A percentile compares a stretch with the other conserved stretches of the same genome.
These are phyloP conservation scores for Sordariomycetes sp. DNA, from an alignment of 2,329 filamentous ascomycete species.

Conservation along the genomic window DNA sequence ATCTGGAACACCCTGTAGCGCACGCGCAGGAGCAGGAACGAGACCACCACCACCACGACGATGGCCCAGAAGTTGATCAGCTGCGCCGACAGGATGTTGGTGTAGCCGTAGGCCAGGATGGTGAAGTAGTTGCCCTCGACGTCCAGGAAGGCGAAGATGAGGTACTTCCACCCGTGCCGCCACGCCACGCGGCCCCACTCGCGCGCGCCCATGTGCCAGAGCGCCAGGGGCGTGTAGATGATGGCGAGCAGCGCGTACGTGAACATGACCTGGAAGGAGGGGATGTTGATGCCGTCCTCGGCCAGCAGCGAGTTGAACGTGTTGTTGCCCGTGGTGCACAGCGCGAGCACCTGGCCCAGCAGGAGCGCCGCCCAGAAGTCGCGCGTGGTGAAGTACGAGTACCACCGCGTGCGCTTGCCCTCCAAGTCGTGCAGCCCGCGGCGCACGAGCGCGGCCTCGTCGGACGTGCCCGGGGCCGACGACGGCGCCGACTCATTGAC, in stretches of 20 bases:
- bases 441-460: conserved; percentile 27
- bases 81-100: conserved; percentile 85
- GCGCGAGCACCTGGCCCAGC: conserved; percentile 73
- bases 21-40: conserved; percentile 72
- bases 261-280: conserved; percentile 92
- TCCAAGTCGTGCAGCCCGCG: conserved; percentile 46
- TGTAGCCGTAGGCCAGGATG: conserved; percentile 86
- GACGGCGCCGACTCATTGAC: conserved; percentile 9
- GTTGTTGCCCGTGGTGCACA: conserved; percentile 88
- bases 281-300: conserved; percentile 61
- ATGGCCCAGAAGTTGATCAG: conserved; percentile 99
- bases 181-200: conserved; percentile 54
- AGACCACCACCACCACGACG: conserved; percentile 78
- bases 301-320: conserved; percentile 75
- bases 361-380: conserved; percentile 82
- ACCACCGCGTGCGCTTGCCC: conserved; percentile 44
- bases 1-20: conserved; percentile 86
- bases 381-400: conserved; percentile 67
- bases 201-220: conserved; percentile 69
- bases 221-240: conserved; percentile 70
- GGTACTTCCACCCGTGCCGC: conserved; percentile 82
- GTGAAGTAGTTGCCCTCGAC: conserved; percentile 98
- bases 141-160: conserved; percentile 86
- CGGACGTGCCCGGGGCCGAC: conserved; percentile 8
- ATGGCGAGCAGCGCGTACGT: conserved; percentile 79